Evolutionary conservation across 2,329 filamentous ascomycete species (phyloP), one percentile per base, ranked within the genome.

Genomic region (Rhinocladiella mackenziei): DNA sequence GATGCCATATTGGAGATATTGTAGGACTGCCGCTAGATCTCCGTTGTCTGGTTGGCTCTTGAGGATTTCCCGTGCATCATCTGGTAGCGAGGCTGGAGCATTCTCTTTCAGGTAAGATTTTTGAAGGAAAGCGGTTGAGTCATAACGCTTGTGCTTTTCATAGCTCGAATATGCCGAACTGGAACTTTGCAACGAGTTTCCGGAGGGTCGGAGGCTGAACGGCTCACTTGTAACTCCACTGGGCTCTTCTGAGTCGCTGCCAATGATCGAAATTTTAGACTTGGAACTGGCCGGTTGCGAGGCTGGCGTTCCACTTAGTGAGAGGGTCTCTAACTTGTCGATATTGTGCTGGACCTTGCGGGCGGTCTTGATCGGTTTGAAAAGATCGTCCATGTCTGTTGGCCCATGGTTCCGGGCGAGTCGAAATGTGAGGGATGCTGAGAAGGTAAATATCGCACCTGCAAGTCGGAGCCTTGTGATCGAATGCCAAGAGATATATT

Each of bases 31-130:
- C 5, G 72, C 62, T 1, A 88, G 65, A 2, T 69, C 67, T 7
- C 78, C 72, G 52, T 80, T 75, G 56, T 77, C 74, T 3, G 84
- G 84, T 54, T 87, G 76, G 29, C 65, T 71, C 50, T 74, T 80
- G 9, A 89, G 65, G 2, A 70, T 66, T 29, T 80, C 72, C n/a
- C 86, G 63, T 7, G 73, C 77, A 48, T 80, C 76, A 28, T 65
- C 58, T 17, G 68, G 58, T 8, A 65, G 36, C 9, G 54, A 51
- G 10, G 46, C 25, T n/a, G 45, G 20, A 26, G 48, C 19, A 2
- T 30, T 23, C 2, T 43, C 18, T 13, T 49, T 39, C n/a, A 57
- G 31, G 29, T 57, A 57, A 6, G 46, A 50, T 34, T 55, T 50
- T 18, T 56, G 44, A 25, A 56, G 40, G 35, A 57, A 57, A 5